Evolutionary conservation across 768 basidiomycete species (phyloP), one percentile per base, ranked within the genome.

Genomic region (Mycena leptocephala): DNA sequence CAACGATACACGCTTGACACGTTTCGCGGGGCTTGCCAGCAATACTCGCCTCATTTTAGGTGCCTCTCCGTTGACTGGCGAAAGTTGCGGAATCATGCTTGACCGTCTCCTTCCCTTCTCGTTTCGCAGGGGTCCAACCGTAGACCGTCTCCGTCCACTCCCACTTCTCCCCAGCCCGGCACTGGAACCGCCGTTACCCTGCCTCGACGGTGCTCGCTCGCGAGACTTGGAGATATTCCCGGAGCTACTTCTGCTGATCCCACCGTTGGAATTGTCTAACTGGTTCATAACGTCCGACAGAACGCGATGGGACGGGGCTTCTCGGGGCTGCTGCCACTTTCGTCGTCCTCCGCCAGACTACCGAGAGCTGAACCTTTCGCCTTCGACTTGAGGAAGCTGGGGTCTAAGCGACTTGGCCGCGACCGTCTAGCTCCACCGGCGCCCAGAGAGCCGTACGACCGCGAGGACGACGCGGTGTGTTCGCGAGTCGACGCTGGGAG

Each of bases 31-130:
- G 76, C 92, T 93, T 74, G 84, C 82, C 43, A 88, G 51, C 64
- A 90, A 80, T 13, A 89, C 84, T 30, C 93, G 85, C 75, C 91
- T 81, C 79, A 86, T 78, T 32, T 85, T 86, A 22, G 70, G 85
- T 41, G 78, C 82, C 74, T 90, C 90, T 39, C 83, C 86, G 30
- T 81, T 82, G 53, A 82, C 85, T n/a, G 89, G 87, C 20, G 91
- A 89, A 62, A 92, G 88, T 76, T 92, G 91, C n/a, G 93, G 93
- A 75, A 96, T 95, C 87, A 95, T 84, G 80, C 96, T 97, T 46
- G 95, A 96, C 72, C 95, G 89, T 73, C 96, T 88, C 74, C 95
- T 87, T 18, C 85, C 85, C 83, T 94, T 95, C 83, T 96, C 96
- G 74, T 86, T 89, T 41, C 96, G 92, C 82, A 93, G 80, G n/a